phyloP scores from a whole-genome alignment of 768 basidiomycete genomes.

The Kockovaella imperatae region DNA sequence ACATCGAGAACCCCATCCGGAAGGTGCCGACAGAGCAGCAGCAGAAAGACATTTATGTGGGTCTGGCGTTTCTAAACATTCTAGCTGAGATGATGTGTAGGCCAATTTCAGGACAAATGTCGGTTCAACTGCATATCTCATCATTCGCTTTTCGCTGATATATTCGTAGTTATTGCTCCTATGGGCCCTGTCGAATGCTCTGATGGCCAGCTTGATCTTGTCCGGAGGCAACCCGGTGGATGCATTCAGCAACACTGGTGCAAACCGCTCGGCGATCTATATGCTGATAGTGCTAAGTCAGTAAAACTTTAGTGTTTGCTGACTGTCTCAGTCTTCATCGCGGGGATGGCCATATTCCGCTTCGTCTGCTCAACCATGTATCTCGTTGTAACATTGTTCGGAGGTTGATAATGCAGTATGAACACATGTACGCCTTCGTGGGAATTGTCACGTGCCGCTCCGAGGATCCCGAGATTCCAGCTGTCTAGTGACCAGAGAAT shows the following conservation, averaged over 20 bases:
- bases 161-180: conserved; percentile 34
- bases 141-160: not conserved
- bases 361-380: conserved; percentile 57
- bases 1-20: conserved; percentile 12
- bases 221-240: conserved; percentile 23
- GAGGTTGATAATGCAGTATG: too few species aligned
- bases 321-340: conserved; percentile 32
- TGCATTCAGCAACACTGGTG: conserved; percentile 23
- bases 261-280: conserved; percentile 32
- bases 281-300: conserved; percentile 41
- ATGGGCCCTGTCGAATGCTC: conserved; percentile 43
- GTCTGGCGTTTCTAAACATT: conserved; percentile 1
- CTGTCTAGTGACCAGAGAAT: too few species aligned
- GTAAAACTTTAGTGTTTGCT: conserved; percentile 1
- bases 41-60: conserved; percentile 43
- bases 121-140: conserved; percentile 4
- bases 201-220: conserved; percentile 42
- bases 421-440: too few species aligned
- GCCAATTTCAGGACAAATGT: conserved; percentile 43
- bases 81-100: conserved; percentile 24
- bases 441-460: too few species aligned
- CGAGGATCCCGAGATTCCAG: too few species aligned
- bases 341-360: conserved; percentile 49
- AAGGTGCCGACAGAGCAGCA: conserved; percentile 36
- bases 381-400: conserved; percentile 35